Evolutionary conservation across 2,329 filamentous ascomycete genomes (phyloP), one percentile per base, ranked within the genome.

Genomic region (Penicillium hordei): DNA sequence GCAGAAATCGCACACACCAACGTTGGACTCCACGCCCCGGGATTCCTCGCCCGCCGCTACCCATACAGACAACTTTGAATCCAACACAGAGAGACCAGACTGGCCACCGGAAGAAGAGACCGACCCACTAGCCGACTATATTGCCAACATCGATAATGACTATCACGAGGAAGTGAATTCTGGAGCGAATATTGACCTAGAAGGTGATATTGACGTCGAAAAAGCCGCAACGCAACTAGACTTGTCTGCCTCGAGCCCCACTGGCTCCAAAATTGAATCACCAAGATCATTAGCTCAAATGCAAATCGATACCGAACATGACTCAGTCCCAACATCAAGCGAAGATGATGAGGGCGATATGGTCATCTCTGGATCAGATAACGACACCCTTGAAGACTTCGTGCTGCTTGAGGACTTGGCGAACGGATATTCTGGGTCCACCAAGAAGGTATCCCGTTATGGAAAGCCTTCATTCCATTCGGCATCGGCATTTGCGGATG

Each of bases 401-500:
- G 44, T 52, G 12, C 88, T 25, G 71, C 89, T 31, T 77, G 82
- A 51, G 87, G 63, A 70, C 44, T 48, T 65, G 27, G 62, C 62
- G 10, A 63, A 69, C n/a, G 65, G 63, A 19, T 59, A 64, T 34
- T 40, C 58, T n/a, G 38, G 46, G 86, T 69, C 83, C 87, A 66
- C 82, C 85, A 70, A 83, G 87, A 68, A 64, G 38, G 36, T 51
- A 15, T 36, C 44, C 9, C 52, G 54, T 10, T 25, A 42, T 10
- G 59, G 61, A 15, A 67, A 60, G 51, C 51, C 60, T 38, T 60
- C 66, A 38, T 86, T 85, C 65, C 81, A 82, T 17, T 79, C 80
- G 38, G 85, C 84, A 6, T 78, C 78, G 45, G 77, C 80, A 17
- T 80, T 87, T 65, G 84, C 83, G 3, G 84, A 86, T 68, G 79